Evolutionary conservation across 148 eudicot genomes (phyloP).

Genomic region (Rhododendron simsii): DNA sequence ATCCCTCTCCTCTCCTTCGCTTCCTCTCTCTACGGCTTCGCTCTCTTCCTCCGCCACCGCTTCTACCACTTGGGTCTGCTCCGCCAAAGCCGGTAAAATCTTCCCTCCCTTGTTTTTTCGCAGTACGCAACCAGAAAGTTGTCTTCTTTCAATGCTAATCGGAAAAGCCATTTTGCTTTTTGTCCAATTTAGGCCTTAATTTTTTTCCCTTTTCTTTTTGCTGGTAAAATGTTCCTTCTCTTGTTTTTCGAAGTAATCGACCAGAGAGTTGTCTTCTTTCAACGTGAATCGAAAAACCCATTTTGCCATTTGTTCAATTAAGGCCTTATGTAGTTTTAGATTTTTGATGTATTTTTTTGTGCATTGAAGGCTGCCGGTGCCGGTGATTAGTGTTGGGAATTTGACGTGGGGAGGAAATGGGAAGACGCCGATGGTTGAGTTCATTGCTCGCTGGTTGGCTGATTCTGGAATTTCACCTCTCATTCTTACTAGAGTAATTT

Average conservation of each 20-base stretch:
- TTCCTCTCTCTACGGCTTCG: constrained; percentile 50
- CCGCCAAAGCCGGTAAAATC: constrained; percentile 42
- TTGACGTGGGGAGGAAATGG: constrained; percentile 99
- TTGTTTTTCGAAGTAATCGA: not conserved
- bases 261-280: not conserved
- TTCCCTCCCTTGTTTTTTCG: not conserved
- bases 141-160: not conserved
- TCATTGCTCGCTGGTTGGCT: constrained; percentile 56
- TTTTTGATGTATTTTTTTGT: not conserved
- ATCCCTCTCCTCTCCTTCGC: constrained; percentile 59
- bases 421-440: constrained; percentile 98
- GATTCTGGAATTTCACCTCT: constrained; percentile 68
- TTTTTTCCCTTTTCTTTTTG: too few species aligned
- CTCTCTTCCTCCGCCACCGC: constrained; percentile 49
- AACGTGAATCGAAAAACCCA: not conserved
- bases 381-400: constrained; percentile 92
- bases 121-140: not conserved
- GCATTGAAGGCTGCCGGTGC: constrained; percentile 67
- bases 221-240: too few species aligned
- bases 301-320: not conserved
- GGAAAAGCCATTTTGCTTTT: not conserved
- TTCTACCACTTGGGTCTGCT: constrained; percentile 40
- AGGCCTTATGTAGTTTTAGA: not conserved
- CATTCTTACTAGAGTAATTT: constrained; percentile 73
- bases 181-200: not conserved